Conservation (phyloP, 768 basidiomycete genomes). For the Psilocybe cyanescens region DNA sequence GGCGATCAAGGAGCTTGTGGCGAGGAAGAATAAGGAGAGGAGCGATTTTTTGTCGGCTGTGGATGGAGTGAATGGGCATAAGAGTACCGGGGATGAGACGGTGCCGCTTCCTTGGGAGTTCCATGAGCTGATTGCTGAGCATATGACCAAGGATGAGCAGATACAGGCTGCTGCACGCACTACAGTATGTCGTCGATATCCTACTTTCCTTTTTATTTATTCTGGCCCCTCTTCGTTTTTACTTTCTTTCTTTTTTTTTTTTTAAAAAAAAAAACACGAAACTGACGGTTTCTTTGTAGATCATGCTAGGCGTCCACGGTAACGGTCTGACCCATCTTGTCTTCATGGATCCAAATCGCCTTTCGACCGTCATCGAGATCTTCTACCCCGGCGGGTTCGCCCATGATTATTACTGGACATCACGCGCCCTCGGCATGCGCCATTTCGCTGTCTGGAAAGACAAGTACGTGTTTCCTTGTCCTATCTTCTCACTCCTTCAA, state of each 20-base stretch:
- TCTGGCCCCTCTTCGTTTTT: neutral
- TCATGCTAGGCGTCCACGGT: constrained; percentile 75
- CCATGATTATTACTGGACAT: constrained; percentile 87
- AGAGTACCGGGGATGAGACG: constrained; percentile 26
- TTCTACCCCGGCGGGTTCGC: constrained; percentile 84
- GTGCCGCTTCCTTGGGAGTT: constrained; percentile 56
- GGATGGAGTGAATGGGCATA: constrained; percentile 10
- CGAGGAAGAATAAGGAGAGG: constrained; percentile 35
- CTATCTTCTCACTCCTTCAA: neutral
- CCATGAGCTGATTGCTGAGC: constrained; percentile 63
- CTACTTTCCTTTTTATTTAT: neutral
- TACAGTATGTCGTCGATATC: constrained; percentile 52
- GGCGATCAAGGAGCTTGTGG: constrained; percentile 54
- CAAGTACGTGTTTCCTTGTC: constrained; percentile 42
- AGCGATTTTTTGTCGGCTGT: constrained; percentile 16
- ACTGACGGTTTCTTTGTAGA: constrained; percentile 36
- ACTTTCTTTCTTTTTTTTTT: neutral
- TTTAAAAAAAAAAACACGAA: neutral
- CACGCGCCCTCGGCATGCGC: constrained; percentile 69
- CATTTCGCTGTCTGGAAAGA: constrained; percentile 86
- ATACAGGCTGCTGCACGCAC: constrained; percentile 65
- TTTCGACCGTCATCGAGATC: constrained; percentile 85
- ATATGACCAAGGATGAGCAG: constrained; percentile 77
- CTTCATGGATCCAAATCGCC: constrained; percentile 75
- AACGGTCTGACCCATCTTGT: constrained; percentile 87